Evolutionary conservation across 331 rosid species (phyloP).

Genomic region (Cucumis variabilis): DNA sequence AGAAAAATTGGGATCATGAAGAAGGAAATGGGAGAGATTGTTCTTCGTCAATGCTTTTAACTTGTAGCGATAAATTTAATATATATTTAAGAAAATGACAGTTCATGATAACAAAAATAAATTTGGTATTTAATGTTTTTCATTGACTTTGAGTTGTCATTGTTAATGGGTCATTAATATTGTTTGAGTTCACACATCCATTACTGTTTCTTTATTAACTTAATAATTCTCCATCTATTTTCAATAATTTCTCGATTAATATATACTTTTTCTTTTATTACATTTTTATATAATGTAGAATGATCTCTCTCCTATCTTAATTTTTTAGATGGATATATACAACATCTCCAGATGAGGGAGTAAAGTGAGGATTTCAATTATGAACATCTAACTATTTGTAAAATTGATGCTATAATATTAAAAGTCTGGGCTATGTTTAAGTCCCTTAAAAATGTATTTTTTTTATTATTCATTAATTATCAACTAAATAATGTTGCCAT

Average conservation of each 20-base stretch:
- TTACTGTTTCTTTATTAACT: not conserved
- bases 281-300: not conserved
- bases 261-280: not conserved
- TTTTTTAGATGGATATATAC: not conserved
- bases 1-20: too few species aligned
- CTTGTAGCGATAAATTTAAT: not conserved
- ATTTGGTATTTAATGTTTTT: not conserved
- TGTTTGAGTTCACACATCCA: not conserved
- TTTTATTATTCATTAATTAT: too few species aligned
- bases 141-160: not conserved
- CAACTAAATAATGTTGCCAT: too few species aligned
- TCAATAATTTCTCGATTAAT: not conserved
- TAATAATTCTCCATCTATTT: not conserved
- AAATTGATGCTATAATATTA: too few species aligned
- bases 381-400: too few species aligned
- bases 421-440: too few species aligned
- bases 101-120: not conserved
- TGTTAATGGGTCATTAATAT: not conserved
- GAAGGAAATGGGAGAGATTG: too few species aligned
- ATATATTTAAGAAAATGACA: not conserved
- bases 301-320: not conserved
- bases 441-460: too few species aligned
- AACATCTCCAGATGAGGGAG: too few species aligned
- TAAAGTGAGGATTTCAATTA: not conserved
- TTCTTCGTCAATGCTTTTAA: not conserved